Evolutionary conservation across 768 basidiomycete genomes (phyloP), one percentile per base, ranked within the genome.

Genomic region (Lactarius evosmus): DNA sequence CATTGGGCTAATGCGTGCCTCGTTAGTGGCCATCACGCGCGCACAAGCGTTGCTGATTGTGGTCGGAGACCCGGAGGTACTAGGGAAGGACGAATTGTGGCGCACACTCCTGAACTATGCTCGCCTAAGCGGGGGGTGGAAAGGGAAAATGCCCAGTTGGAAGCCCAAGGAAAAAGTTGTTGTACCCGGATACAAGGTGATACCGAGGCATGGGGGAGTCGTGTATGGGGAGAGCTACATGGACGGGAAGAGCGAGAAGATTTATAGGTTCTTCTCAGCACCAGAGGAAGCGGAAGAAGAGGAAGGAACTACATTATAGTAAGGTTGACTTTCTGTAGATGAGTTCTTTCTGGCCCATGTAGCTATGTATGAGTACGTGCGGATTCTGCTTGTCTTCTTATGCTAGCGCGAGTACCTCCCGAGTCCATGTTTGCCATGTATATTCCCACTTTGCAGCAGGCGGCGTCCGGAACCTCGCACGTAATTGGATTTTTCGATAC

Each of bases 1-100:
- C 22, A 14, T 57, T 27, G 25, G 12, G 8, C 56, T 49, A 30
- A 61, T 33, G 29, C 38, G 34, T 38, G 7, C 29, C 29, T 7
- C 32, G 53, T 8, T 55, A 87, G 87, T 89, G 40, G 85, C 86
- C 5, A 72, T 89, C 14, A 89, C 87, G 0, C 83, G 86, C 14
- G 85, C 85, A 0, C 80, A 87, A 70, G 82, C 85, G 0, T 74
- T 88, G 4, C 78, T 89, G 17, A 81, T 88, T 65, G 75, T 88
- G 54, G 72, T 89, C 53, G 87, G 86, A 4, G 82, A 88, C 69
- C 83, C 86, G 0, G 71, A 73, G 4, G 79, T 86, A 4, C 78
- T 88, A 6, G 80, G 79, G 3, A 77, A 85, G 33, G 85, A 87
- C 69, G 81, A 80, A 0, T 72, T 85, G 1, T 88, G 86, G 87